These are phyloP conservation scores for Echeveria elegans DNA, from an alignment of 164 flowering plant genomes.

Conservation along the genomic window DNA sequence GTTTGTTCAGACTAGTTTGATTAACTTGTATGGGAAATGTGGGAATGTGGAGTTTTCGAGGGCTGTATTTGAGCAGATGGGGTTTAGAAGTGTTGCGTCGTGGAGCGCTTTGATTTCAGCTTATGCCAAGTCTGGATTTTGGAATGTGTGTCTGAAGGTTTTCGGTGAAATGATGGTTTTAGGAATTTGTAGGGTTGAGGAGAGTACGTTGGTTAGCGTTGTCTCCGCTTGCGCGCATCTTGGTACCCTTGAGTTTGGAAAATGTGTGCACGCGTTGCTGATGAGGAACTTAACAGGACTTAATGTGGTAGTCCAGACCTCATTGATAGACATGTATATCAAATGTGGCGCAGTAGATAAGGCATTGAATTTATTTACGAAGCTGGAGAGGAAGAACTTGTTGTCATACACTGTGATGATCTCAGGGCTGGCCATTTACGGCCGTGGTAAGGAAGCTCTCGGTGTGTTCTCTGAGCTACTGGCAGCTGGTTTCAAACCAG, in stretches of 20 bases:
- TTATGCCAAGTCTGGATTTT: conserved; percentile 34
- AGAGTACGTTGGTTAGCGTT: conserved; percentile 58
- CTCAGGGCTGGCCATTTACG: conserved; percentile 63
- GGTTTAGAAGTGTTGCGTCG: too few relatives aligned
- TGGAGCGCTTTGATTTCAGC: too few relatives aligned
- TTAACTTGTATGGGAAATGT: conserved; percentile 77
- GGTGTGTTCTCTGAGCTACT: conserved; percentile 51
- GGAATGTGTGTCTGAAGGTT: conserved; percentile 50
- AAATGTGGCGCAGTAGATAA: conserved; percentile 62
- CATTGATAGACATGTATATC: conserved; percentile 68
- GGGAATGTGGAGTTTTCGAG: too few relatives aligned
- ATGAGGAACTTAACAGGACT: conserved; percentile 43
- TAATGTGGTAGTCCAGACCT: conserved; percentile 58
- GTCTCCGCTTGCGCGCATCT: conserved; percentile 69
- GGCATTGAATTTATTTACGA: too few relatives aligned
- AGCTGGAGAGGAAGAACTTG: too few relatives aligned
- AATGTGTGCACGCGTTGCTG: conserved; percentile 44
- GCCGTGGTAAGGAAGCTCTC: conserved; percentile 47
- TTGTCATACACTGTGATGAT: too few relatives aligned
- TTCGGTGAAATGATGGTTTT: too few relatives aligned
- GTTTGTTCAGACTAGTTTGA: conserved; percentile 76
- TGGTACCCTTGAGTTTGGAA: conserved; percentile 59
- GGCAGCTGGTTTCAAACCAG: conserved; percentile 43
- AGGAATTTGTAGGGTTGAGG: conserved; percentile 55
- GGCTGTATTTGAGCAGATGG: too few relatives aligned